Base-by-base conservation (phyloP, 352 stramenopile species). In the Hyaloperonospora arabidopsidis region DNA sequence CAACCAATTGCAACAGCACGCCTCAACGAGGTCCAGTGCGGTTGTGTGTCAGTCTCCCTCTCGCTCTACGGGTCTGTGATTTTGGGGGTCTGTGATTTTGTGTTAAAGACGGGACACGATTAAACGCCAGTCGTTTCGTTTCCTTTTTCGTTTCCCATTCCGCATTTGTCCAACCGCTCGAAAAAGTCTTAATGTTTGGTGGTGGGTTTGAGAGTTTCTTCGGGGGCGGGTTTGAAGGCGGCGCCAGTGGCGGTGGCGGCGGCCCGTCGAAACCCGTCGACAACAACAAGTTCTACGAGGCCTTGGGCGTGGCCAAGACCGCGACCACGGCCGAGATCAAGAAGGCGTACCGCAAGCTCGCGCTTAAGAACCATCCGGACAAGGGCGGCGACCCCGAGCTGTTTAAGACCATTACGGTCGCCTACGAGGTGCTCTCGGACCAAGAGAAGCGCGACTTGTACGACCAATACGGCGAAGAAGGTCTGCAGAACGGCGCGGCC, bases 341-440 rank as follows among this genome's bases (percentile, higher is more conserved):
- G 74, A 94, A 94, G 58, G 84, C 86, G 6, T 95, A 95, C 68
- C 79, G 86, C 52, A 95, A 95, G 65, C 63, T 95, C 21, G 85
- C 85, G 45, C 70, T 94, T 15, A 95, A 93, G 71, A 97, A 98
- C 70, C 97, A 99, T 75, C 97, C 97, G 21, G 97, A 99, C 69
- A 98, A 98, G 75, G 96, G 97, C 47, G 97, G 97, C 57, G 96
- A 99, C 74, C 87, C 95, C 39, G 96, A 99, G 66, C 67, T 90
- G 21, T 97, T 97, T 62, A 97, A 97, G 71, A 80, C 87, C 52
- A 97, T 97, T 49, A 92, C 83, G 39, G 91, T 96, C 45, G 95
- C 95, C 19, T 98, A 98, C 72, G 95, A 98, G 82, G 95, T 98
- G 75, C 79, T 99, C 12, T 96, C 78, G 44, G 96, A 99, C 67